Evolutionary conservation across 352 stramenopile species (phyloP), one percentile per base, ranked within the genome.

Genomic region (Globisporangium middletonii): DNA sequence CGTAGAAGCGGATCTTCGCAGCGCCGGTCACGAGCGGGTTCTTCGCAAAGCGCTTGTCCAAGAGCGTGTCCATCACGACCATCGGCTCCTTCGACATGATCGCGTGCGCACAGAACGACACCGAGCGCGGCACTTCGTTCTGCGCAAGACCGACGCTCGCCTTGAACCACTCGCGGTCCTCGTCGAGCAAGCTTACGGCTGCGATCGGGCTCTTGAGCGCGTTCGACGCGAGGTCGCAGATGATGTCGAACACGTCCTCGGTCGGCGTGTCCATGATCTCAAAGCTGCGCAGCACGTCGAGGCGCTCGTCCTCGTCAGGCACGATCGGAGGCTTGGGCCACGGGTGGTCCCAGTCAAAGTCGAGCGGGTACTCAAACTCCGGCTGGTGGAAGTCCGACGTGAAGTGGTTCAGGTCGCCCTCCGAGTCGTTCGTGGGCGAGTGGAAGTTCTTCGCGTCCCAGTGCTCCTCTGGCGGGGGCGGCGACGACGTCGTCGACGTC

Each of bases 81-180:
- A 94, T 93, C 11, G 85, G 83, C 64, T 94, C 83, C 64, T 94
- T 93, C 7, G 80, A 92, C 79, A 94, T 92, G 63, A 94, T 86
- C 50, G 84, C 81, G 61, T 94, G 84, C 19, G 84, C 84, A 50
- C 84, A 92, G 64, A 94, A 94, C 30, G 78, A 90, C 56, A 94
- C 84, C 6, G 83, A 92, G 43, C 84, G 82, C n/a, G 84, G 84
- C 52, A 94, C 83, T 54, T 94, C 84, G 45, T 90, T 91, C 65
- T 94, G 84, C 28, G 84, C 84, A 1, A 94, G 63, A 4, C 85
- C 85, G 44, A 93, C 83, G 52, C 79, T 92, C 18, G 85, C 83
- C 63, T 93, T 94, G 64, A 94, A 93, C 85, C 83, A 93, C 68
- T 93, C 83, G 45, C 83, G 83, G 58, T 94, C 85, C 52, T 94